A percentile compares a stretch with the other conserved stretches of the same genome.
phyloP scores from a whole-genome alignment of 73 alveolate genomes.

The Stentor coeruleus region DNA sequence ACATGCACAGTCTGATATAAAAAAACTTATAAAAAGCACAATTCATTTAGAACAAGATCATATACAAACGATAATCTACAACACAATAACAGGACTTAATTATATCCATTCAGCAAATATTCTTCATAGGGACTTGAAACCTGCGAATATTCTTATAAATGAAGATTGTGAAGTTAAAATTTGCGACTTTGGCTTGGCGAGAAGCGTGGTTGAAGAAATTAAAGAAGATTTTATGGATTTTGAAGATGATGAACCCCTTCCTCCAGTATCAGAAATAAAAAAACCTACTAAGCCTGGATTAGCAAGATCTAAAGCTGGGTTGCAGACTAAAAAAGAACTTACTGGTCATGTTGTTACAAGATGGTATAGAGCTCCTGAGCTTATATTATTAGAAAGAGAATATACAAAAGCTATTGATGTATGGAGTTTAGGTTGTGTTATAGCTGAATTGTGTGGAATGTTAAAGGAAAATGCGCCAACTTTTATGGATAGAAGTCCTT shows the following conservation, averaged over 20 bases:
- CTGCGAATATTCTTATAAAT: constrained; percentile 86
- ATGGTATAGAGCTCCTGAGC: constrained; percentile 98
- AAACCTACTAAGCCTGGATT: neutral
- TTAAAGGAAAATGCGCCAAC: constrained; percentile 94
- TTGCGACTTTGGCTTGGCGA: constrained; percentile 91
- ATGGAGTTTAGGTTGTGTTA: constrained; percentile 95
- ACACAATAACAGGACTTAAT: constrained; percentile 75
- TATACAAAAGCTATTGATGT: constrained; percentile 93
- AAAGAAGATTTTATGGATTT: neutral
- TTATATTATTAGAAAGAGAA: constrained; percentile 89
- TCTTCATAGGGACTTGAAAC: constrained; percentile 90
- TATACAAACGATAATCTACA: constrained; percentile 72
- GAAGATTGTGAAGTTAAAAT: constrained; percentile 83
- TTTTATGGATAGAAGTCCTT: constrained; percentile 88
- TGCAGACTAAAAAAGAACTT: constrained; percentile 61
- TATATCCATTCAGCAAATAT: constrained; percentile 84
- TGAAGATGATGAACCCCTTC: neutral
- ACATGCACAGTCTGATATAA: constrained; percentile 71
- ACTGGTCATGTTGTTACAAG: constrained; percentile 97
- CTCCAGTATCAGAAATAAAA: neutral
- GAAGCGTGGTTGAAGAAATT: constrained; percentile 34
- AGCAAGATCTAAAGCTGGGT: neutral
- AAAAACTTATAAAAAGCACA: constrained; percentile 70
- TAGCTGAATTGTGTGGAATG: constrained; percentile 94
- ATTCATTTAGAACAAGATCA: constrained; percentile 62